phyloP scores from a whole-genome alignment of 2,329 filamentous ascomycete species.

The Rhynchosporium secalis region DNA sequence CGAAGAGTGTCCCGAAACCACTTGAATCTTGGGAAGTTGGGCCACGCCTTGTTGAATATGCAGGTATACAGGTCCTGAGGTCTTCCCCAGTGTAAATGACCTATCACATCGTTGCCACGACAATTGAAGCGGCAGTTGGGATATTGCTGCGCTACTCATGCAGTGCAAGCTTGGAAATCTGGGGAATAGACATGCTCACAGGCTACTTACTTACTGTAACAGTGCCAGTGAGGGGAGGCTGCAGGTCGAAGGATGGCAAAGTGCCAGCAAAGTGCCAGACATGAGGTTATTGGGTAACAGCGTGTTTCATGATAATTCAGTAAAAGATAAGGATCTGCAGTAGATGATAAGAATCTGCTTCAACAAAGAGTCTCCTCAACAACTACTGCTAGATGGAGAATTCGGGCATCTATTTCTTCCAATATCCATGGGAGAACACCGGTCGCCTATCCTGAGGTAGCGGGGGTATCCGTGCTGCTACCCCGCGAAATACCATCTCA shows the following conservation, averaged over 20 bases:
- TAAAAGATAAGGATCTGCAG: too few species aligned
- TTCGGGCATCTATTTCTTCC: too few species aligned
- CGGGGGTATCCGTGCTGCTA: not conserved
- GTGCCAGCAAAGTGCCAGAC: too few species aligned
- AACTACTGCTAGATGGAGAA: too few species aligned
- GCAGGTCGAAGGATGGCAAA: too few species aligned
- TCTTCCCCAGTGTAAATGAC: not conserved
- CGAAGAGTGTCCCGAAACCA: constrained; percentile 7
- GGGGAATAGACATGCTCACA: not conserved
- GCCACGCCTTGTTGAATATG: constrained; percentile 1
- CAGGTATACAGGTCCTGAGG: constrained; percentile 8
- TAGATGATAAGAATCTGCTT: too few species aligned
- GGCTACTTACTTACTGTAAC: not conserved
- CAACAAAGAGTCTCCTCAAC: too few species aligned
- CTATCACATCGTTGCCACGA: constrained; percentile 10
- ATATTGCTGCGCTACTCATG: constrained; percentile 4
- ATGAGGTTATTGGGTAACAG: too few species aligned
- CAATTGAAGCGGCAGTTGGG: constrained; percentile 9
- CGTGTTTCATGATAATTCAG: too few species aligned
- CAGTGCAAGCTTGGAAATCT: not conserved
- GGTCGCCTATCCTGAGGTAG: too few species aligned
- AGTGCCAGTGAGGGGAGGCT: too few species aligned
- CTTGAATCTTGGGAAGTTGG: not conserved
- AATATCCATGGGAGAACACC: too few species aligned
- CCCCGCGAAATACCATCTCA: not conserved